Percentiles rank a stretch among this genome's conserved stretches.
Evolutionary conservation across 148 eudicot genomes (phyloP).

Genomic region (Camellia lanceoleosa): DNA sequence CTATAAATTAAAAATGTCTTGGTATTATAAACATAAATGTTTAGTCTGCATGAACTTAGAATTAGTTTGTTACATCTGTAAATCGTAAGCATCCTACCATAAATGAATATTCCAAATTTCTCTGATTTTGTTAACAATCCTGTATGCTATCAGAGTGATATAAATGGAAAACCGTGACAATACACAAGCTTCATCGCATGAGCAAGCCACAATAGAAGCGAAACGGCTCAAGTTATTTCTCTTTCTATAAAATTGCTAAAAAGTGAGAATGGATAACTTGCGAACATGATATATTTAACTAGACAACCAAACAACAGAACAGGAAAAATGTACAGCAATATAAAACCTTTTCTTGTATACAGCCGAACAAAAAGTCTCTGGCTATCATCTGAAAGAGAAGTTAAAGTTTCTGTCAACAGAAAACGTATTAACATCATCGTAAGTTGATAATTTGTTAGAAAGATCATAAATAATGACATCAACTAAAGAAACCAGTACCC

Average conservation of each 20-base stretch:
- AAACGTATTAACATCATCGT: conserved; percentile 14
- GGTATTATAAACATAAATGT: no score
- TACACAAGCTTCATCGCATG: not conserved
- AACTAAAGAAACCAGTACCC: conserved; percentile 34
- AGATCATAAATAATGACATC: not conserved
- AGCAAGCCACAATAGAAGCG: not conserved
- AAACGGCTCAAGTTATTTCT: not conserved
- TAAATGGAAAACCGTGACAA: not conserved
- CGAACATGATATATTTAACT: not conserved
- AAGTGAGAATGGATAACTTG: not conserved
- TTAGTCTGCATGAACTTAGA: no score
- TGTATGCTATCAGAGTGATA: not conserved
- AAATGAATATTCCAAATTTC: not conserved
- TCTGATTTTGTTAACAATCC: not conserved
- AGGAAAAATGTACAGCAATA: not conserved
- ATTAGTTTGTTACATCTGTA: not conserved
- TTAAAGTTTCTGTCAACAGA: conserved; percentile 54
- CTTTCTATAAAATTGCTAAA: no score
- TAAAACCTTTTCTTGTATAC: conserved; percentile 79
- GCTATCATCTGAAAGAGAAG: conserved; percentile 75
- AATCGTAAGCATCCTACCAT: not conserved
- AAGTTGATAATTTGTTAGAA: not conserved
- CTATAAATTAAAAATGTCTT: no score
- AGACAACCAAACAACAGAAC: conserved; percentile 3
- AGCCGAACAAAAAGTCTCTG: conserved; percentile 87